Base-by-base conservation (phyloP, 495 filamentous ascomycete species). In the Xylaria venustula region DNA sequence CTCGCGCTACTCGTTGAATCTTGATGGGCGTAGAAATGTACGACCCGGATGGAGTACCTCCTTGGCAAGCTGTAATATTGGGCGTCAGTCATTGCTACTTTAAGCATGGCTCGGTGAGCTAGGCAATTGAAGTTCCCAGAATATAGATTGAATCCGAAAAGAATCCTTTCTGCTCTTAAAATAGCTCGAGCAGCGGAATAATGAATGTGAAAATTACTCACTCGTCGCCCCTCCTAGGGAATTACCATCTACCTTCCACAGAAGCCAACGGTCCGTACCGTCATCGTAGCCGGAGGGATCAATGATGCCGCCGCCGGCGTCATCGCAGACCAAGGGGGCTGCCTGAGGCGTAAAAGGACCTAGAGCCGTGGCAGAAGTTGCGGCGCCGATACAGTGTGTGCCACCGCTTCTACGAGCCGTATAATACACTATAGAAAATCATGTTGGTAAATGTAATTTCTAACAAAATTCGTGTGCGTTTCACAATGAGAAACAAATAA, bases 191-290 rank as follows among this genome's bases (percentile, higher is more conserved):
- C n/a, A n/a, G n/a, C n/a, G n/a, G n/a, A n/a, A n/a, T n/a, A n/a
- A n/a, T n/a, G n/a, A n/a, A n/a, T n/a, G n/a, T n/a, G n/a, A n/a
- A n/a, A n/a, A n/a, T n/a, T n/a, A n/a, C n/a, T n/a, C n/a, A n/a
- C n/a, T n/a, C n/a, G 66, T 69, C 22, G 66, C 68, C 44, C 68
- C 69, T 2, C 69, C 69, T 28, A 84, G 66, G 60, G 71, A 79
- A 66, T 82, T 86, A 37, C 83, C 84, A 71, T 87, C 80, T 7
- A 86, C 77, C 63, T 86, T 86, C 76, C 80, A 87, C 1, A 82
- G 64, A 15, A 86, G 79, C 67, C 84, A 87, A 5, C 79, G 75
- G 14, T 74, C 72, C n/a, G 75, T 75, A 53, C 82, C 83, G 20
- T 86, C 83, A 30, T 67, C 64, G 67, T 84, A 87, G 0, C 81